Base-by-base conservation (phyloP, 345 rosid genomes). In the Abelmoschus esculentus region DNA sequence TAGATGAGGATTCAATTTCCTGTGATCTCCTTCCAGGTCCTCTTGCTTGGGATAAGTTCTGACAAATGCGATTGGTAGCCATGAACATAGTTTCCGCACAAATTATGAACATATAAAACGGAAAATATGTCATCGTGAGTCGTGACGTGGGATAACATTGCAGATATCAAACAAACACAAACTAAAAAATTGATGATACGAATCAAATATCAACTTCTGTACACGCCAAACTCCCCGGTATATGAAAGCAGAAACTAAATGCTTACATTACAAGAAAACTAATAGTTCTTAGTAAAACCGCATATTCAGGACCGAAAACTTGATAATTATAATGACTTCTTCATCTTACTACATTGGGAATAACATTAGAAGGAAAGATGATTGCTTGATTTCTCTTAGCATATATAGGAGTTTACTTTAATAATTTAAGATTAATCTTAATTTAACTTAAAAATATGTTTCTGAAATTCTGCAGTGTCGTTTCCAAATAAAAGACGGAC, bases 21-120 rank as follows among this genome's bases (percentile, higher is more conserved):
- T 83, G 74, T 3, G 80, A 77, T 80, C 90, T 89, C 81, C 93
- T 89, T 75, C 89, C 93, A 59, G 55, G 72, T 61, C 82, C 81
- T 78, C 84, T 87, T 59, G 80, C 76, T 80, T 90, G 83, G 59
- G 95, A 76, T 74, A 85, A 73, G 82, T 82, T 87, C 98, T 91
- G 85, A 50, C 7, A 11, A 73, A 73, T 10, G 73, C 61, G 61
- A 49, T 44, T 28, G 1, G 29, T 15, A 29, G 57, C 50, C 28
- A n/a, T 38, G 13, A 36, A 26, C 14, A 26, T 56, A 8, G 1
- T 69, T 42, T 59, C 42, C 36, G 14, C 62, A 70, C 18, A 32
- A 17, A 36, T 36, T 17, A 55, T 69, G 0, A 50, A 19, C 46
- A 36, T 52, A 58, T 66, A 9, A 49, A 73, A 3, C 5, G 13